These are phyloP conservation scores for Eimeria falciformis DNA, from an alignment of 169 alveolate species.

Conservation along the genomic window DNA sequence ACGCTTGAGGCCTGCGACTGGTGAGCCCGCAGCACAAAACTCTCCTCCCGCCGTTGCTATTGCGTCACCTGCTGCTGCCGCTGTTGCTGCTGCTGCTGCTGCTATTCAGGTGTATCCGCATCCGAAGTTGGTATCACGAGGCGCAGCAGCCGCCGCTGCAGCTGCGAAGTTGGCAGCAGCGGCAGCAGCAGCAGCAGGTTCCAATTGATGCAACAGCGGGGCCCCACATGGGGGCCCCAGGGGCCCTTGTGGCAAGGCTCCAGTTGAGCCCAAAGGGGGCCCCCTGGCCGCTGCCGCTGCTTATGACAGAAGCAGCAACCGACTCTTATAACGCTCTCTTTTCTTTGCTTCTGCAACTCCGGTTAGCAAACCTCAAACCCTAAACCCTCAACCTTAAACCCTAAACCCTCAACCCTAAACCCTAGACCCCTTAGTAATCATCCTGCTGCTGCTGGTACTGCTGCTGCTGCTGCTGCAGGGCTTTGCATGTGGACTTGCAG, in stretches of 20 bases:
- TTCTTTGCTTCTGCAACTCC: conserved; percentile 58
- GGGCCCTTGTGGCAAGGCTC: conserved; percentile 2
- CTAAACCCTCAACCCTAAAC: too few relatives aligned
- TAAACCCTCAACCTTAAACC: not conserved
- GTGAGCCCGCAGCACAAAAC: not conserved
- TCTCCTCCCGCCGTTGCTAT: not conserved
- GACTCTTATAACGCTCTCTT: conserved; percentile 29
- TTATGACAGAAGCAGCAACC: not conserved
- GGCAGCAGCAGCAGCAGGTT: conserved; percentile 33
- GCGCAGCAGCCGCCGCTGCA: conserved; percentile 57
- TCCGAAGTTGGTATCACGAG: conserved; percentile 15
- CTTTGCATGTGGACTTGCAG: conserved; percentile 3
- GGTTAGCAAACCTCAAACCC: not conserved
- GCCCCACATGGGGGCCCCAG: conserved; percentile 3
- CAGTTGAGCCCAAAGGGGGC: not conserved
- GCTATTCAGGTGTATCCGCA: conserved; percentile 17
- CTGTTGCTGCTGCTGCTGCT: not conserved
- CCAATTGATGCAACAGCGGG: not conserved
- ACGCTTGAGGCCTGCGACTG: not conserved
- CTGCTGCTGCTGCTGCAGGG: conserved; percentile 58
- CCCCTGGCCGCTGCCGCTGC: conserved; percentile 41
- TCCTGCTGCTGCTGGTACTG: conserved; percentile 24
- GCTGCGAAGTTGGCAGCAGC: conserved; percentile 56
- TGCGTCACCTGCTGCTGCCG: not conserved
- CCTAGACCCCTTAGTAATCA: too few relatives aligned